These are phyloP conservation scores for Rhodotorula sp. DNA, from an alignment of 1,284 basidiomycete species.

Conservation along the genomic window DNA sequence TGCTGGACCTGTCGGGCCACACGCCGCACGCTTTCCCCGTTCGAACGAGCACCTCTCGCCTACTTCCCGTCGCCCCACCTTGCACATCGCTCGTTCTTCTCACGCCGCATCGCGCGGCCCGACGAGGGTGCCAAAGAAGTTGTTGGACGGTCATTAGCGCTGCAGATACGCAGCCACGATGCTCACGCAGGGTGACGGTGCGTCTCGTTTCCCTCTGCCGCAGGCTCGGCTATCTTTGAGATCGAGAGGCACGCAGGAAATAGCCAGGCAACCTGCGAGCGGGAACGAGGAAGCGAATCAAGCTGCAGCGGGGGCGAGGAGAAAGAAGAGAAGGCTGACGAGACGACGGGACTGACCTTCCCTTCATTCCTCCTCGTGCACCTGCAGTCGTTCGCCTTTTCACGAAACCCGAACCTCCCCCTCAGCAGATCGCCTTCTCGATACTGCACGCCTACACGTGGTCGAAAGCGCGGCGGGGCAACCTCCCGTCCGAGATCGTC, in stretches of 20 bases:
- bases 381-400: constrained; percentile 29
- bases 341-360: neutral
- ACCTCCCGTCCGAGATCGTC: constrained; percentile 38
- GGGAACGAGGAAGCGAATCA: no score
- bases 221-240: no score
- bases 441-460: constrained; percentile 38
- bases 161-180: neutral
- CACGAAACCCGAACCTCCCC: constrained; percentile 17
- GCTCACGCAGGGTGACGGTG: constrained; percentile 35
- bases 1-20: no score
- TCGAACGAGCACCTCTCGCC: no score
- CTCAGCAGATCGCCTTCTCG: constrained; percentile 28
- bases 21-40: no score
- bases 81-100: neutral
- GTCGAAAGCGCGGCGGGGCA: constrained; percentile 34
- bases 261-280: no score
- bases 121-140: no score
- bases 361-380: no score
- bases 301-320: no score
- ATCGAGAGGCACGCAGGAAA: no score
- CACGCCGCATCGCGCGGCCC: neutral
- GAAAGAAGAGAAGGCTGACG: no score
- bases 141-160: neutral
- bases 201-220: neutral
- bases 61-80: neutral